These are phyloP conservation scores for Mycena metata DNA, from an alignment of 768 basidiomycete species.

Conservation along the genomic window DNA sequence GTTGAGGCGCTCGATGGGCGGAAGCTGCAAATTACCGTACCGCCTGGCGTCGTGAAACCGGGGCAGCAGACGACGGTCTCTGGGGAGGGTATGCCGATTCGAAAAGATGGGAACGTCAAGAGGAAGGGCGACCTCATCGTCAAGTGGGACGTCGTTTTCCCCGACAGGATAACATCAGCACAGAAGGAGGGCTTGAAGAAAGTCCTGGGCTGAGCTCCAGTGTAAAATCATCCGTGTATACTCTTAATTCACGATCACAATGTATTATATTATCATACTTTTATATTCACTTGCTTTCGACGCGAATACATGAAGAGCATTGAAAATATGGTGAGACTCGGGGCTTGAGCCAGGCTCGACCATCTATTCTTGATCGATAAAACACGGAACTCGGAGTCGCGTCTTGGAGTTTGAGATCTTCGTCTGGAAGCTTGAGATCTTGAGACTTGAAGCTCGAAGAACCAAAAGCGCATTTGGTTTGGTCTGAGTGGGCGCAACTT, in stretches of 20 bases:
- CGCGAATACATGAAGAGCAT: too few relatives aligned
- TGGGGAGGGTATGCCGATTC: slow-evolving; percentile 93
- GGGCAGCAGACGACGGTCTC: slow-evolving; percentile 76
- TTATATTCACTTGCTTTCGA: neutral
- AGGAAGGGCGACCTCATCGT: slow-evolving; percentile 89
- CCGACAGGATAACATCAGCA: slow-evolving; percentile 74
- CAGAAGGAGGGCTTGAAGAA: slow-evolving; percentile 89
- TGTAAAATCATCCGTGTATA: neutral
- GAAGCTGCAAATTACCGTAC: slow-evolving; percentile 75
- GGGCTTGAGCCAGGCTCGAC: too few relatives aligned
- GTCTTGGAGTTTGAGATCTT: too few relatives aligned
- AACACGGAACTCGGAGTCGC: too few relatives aligned
- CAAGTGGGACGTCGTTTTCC: slow-evolving; percentile 89
- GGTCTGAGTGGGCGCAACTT: too few relatives aligned
- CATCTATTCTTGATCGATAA: too few relatives aligned
- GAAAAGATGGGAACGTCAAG: slow-evolving; percentile 78
- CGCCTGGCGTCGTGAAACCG: slow-evolving; percentile 80
- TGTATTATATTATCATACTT: slow-evolving; percentile 22
- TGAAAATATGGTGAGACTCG: too few relatives aligned
- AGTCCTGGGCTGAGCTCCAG: slow-evolving; percentile 61
- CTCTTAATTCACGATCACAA: slow-evolving; percentile 3
- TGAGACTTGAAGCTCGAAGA: too few relatives aligned
- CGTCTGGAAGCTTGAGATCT: too few relatives aligned
- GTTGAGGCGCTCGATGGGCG: slow-evolving; percentile 86
- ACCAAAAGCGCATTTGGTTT: too few relatives aligned